Percentiles rank a stretch among this genome's conserved stretches.
Evolutionary conservation across 129 eudicot genomes (phyloP).

Genomic region (Flaveria trinervia): DNA sequence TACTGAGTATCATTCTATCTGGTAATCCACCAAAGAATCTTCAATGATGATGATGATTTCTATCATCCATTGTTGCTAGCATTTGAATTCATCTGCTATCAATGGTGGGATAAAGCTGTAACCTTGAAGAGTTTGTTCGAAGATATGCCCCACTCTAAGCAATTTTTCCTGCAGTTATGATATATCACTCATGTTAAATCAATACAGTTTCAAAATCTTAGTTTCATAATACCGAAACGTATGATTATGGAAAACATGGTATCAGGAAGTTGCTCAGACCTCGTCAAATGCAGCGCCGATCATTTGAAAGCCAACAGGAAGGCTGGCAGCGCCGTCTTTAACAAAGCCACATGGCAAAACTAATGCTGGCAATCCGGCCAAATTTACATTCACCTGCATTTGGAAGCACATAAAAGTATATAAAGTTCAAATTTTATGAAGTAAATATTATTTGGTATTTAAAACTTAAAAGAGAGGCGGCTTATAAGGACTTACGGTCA

Average conservation of each 20-base stretch:
- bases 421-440: background rate
- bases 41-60: background rate
- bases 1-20: background rate
- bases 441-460: background rate
- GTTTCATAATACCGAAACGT: background rate
- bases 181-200: background rate
- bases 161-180: constrained; percentile 69
- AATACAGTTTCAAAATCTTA: background rate
- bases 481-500: constrained; percentile 67
- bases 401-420: background rate
- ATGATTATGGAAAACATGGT: background rate
- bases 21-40: background rate
- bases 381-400: constrained; percentile 92
- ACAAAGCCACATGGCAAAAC: constrained; percentile 94
- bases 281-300: constrained; percentile 95
- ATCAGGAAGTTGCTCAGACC: constrained; percentile 40
- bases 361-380: constrained; percentile 97
- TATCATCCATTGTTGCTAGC: constrained; percentile 28
- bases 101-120: constrained; percentile 74
- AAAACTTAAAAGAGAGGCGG: background rate
- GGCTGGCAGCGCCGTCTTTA: constrained; percentile 51
- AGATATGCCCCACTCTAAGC: constrained; percentile 91
- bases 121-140: constrained; percentile 93
- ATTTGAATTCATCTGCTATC: constrained; percentile 50
- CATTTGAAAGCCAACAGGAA: constrained; percentile 96